Base-by-base conservation (phyloP, 2,329 filamentous ascomycete genomes). In the Trichoderma aggressivum region DNA sequence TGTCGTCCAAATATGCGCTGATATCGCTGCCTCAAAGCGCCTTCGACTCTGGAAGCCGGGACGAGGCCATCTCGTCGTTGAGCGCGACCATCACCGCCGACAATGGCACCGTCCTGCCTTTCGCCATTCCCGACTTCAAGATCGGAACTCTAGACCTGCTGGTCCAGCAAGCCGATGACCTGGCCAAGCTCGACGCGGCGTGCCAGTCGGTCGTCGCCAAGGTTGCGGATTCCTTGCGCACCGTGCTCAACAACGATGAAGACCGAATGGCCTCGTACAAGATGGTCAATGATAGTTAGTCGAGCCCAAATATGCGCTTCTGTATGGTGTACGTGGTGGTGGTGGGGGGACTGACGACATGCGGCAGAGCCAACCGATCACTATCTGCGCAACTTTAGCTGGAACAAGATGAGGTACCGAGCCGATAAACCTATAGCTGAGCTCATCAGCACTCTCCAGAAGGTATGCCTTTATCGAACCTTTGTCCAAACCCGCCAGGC, bases 401-500 rank as follows among this genome's bases (percentile, higher is more conserved):
- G 96, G 96, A 98, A 98, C 84, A 98, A 96, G 82, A 93, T 97
- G 82, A 96, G 97, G 80, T 99, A 98, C 82, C 91, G 96, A 77
- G 91, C 93, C 73, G 96, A 99, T 82, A 97, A 95, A 81, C 89
- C 95, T 64, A 88, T 99, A 73, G 88, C 90, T 70, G 95, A 98
- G 79, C 86, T 98, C 72, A 91, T 98, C 76, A 92, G 94, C 80
- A 91, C 90, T 53, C 84, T 99, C 71, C 94, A 97, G 79, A 98
- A 97, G 89, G 93, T 93, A 76, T 30, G 28, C 16, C 1, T 10
- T 11, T 53, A 10, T 36, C 8, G 12, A 11, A 24, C 10, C 53
- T n/a, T 12, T 32, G 28, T 34, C 7, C 32, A 43, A 18, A 26
- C 16, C 39, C 2, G 36, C n/a, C 30, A n/a, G 24, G 24, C 56